Percentiles rank a stretch among this genome's conserved stretches.
phyloP scores from a whole-genome alignment of 768 basidiomycete genomes.

The Chiua virens region DNA sequence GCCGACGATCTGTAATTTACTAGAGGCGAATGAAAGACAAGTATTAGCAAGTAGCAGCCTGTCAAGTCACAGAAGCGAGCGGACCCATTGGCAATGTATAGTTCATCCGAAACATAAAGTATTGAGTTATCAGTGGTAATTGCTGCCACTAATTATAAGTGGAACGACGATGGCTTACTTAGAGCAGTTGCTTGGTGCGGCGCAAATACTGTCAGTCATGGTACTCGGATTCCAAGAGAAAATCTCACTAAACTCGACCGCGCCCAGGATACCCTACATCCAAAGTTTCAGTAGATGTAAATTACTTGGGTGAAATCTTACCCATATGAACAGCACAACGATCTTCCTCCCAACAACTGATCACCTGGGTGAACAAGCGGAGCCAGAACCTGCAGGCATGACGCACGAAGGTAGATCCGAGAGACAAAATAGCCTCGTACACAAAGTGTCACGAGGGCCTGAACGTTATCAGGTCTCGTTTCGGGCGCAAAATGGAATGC shows the following conservation, averaged over 20 bases:
- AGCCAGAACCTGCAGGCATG: too few species aligned
- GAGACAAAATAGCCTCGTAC: background rate
- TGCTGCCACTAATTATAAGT: background rate
- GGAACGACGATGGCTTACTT: background rate
- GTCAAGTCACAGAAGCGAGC: background rate
- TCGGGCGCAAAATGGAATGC: background rate
- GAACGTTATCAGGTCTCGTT: background rate
- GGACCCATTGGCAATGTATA: background rate
- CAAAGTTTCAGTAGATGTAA: background rate
- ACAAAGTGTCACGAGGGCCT: background rate
- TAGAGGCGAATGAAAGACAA: background rate
- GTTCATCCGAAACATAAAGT: background rate
- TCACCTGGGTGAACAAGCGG: too few species aligned
- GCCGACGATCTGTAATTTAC: background rate
- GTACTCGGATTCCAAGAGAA: background rate
- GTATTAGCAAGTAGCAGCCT: background rate
- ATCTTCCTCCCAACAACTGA: background rate
- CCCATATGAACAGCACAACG: background rate
- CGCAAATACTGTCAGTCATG: too few species aligned
- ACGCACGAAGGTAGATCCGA: constrained; percentile 1
- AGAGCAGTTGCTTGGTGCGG: background rate
- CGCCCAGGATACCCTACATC: background rate
- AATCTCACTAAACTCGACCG: background rate
- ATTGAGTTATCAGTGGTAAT: too few species aligned
- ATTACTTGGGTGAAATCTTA: background rate